phyloP scores from a whole-genome alignment of 768 basidiomycete species.

The Russula virescens region DNA sequence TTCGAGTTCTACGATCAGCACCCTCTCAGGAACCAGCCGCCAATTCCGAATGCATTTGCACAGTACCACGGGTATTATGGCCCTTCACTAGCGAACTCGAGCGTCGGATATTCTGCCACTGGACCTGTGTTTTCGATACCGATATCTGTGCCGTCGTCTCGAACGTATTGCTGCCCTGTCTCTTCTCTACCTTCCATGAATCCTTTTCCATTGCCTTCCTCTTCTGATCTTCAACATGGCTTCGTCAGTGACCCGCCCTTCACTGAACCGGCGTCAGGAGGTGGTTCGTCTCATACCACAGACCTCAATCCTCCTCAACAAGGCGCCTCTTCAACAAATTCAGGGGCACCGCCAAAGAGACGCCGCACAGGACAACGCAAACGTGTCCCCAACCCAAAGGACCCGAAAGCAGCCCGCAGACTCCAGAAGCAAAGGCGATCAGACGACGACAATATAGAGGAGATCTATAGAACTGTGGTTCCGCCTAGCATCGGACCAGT shows the following conservation, averaged over 20 bases:
- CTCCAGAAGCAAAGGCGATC: not conserved
- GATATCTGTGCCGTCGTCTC: not conserved
- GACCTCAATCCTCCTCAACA: not conserved
- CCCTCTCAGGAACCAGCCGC: not conserved
- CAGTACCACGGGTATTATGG: not conserved
- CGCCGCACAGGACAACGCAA: not conserved
- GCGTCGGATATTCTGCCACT: not conserved
- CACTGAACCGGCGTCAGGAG: not conserved
- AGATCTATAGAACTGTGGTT: not conserved
- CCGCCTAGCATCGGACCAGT: not conserved
- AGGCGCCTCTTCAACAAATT: not conserved
- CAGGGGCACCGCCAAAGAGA: not conserved
- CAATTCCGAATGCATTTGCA: not conserved
- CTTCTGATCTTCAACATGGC: not conserved
- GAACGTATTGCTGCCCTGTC: no score
- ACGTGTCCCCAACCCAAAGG: not conserved
- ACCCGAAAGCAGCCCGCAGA: conserved; percentile 7
- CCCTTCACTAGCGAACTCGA: not conserved
- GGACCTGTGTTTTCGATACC: no score
- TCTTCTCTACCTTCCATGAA: not conserved
- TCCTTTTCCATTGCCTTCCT: not conserved
- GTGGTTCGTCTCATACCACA: not conserved
- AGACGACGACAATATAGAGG: not conserved
- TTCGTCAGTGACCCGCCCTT: no score
- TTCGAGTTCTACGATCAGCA: no score